Evolutionary conservation across 2,329 filamentous ascomycete genomes (phyloP), one percentile per base, ranked within the genome.

Genomic region (Thermoascus crustaceus): DNA sequence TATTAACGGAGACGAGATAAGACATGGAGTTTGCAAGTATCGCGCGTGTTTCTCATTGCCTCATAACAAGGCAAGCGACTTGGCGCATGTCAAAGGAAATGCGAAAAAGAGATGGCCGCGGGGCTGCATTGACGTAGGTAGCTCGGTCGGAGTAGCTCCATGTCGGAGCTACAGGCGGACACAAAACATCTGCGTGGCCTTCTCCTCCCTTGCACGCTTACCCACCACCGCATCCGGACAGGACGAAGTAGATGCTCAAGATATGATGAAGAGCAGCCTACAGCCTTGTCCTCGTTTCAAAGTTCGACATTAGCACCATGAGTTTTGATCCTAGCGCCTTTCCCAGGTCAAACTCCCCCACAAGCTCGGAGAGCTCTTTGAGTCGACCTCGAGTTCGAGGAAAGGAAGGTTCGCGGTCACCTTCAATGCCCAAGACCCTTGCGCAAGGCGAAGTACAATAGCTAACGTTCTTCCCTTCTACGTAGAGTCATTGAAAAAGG

Each of bases 291-390:
- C 44, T 43, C 36, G 39, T 47, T 48, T 43, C 35, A 44, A 41
- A 38, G 38, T 50, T 42, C 48, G 42, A 52, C 37, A 49, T 50
- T 52, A 45, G 53, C 55, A 63, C 43, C 51, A 64, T 64, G 59
- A 64, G 55, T 54, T 58, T 60, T 56, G 60, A 64, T 58, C 53
- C 59, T 34, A 55, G 52, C 50, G 53, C 50, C 44, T 56, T 63
- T 52, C 52, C 56, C 48, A 60, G 61, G 53, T 61, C 61, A 38
- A 55, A 60, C 49, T 91, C 87, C 44, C 86, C 86, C 53, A 78
- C 85, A 57, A 88, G 82, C 72, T 91, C 86, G 58, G 85, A 85
- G 44, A 82, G 83, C 84, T 57, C 85, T 82, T 45, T 78, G 45
- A 78, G 82, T 57, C 80, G 84, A 67, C 82, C 82, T 75, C 82